Base-by-base conservation (phyloP, 1,284 basidiomycete genomes). In the Psilocybe mexicana region DNA sequence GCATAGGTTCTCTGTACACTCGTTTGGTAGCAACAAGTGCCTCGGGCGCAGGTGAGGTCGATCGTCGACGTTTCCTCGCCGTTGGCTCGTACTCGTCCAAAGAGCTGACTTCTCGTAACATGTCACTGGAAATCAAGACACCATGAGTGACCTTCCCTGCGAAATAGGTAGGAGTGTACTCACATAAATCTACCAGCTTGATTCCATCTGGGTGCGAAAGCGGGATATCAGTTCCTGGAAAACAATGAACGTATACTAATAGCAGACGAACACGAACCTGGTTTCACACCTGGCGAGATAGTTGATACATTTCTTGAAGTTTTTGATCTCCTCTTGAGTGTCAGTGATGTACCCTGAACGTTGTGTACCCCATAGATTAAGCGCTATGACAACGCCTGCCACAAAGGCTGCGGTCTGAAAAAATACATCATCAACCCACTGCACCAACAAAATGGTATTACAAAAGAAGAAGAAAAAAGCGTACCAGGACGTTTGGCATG, bases 321-420 rank as follows among this genome's bases (percentile, higher is more conserved):
- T 85, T 47, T 75, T 75, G 71, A 87, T 79, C 58, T 87, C 84
- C 61, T 82, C 81, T 43, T 78, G 74, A 0, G 79, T 74, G 62
- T 89, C 84, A 2, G 70, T 72, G 3, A 73, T 67, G 7, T 79
- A 69, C 1, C 83, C 82, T 10, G 82, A 78, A 54, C 81, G 79
- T 65, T 80, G 83, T 8, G 82, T 83, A 14, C 84, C 82, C 81
- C 89, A 92, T 33, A 90, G 81, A 61, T 85, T 88, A 58, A 93
- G 77, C 40, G 92, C 72, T 3, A 93, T 77, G 8, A 92, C 83
- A 43, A 90, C 79, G 0, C 80, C 85, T 4, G 74, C 66, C 2
- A 70, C 66, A 50, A 74, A 74, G 12, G 68, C 65, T 6, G 69
- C 60, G 51, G 70, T 71, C 73, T 75, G 52, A 8, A 51, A 52